Base-by-base conservation (phyloP, 768 basidiomycete species). In the Mycena chlorophos region DNA sequence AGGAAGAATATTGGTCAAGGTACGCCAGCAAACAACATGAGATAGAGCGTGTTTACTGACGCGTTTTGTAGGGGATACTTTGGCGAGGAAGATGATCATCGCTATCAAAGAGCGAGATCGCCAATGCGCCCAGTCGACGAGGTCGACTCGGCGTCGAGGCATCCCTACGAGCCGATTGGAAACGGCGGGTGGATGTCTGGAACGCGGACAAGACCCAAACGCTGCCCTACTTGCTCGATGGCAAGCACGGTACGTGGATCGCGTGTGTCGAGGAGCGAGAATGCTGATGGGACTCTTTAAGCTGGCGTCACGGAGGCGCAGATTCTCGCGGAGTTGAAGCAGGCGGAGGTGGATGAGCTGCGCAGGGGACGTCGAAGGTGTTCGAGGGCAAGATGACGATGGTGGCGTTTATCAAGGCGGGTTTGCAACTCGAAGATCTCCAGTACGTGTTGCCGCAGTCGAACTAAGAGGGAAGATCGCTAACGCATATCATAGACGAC, bases 151-250 rank as follows among this genome's bases (percentile, higher is more conserved):
- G 31, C 1, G 5, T 63, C 12, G 8, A 46, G 2, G 12, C 5
- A 8, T 25, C 27, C 1, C 8, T 49, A 19, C 28, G 28, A 12
- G 20, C 13, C 26, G 42, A 52, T 4, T 56, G 61, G 48, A 37
- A 51, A 3, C 12, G 16, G 3, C 54, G 31, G 34, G 28, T 56
- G 6, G 20, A 25, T 4, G 23, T 10, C 2, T 68, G 66, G 65
- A 61, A 63, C 8, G 38, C 20, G 3, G 62, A 70, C 31, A 39
- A 28, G 3, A 45, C 52, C 2, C 17, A 45, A 17, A 64, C 61
- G 2, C 61, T 64, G 51, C 69, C 66, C 0, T 64, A 56, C 34
- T 31, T 53, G n/a, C 28, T 8, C 3, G 39, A 51, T 1, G 39
- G 46, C 5, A 37, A 39, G 19, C 23, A n/a, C 3, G 37, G 51